A percentile compares a stretch with the other conserved stretches of the same genome.
These are phyloP conservation scores for Calonectria hongkongensis DNA, from an alignment of 2,329 filamentous ascomycete species.

Conservation along the genomic window DNA sequence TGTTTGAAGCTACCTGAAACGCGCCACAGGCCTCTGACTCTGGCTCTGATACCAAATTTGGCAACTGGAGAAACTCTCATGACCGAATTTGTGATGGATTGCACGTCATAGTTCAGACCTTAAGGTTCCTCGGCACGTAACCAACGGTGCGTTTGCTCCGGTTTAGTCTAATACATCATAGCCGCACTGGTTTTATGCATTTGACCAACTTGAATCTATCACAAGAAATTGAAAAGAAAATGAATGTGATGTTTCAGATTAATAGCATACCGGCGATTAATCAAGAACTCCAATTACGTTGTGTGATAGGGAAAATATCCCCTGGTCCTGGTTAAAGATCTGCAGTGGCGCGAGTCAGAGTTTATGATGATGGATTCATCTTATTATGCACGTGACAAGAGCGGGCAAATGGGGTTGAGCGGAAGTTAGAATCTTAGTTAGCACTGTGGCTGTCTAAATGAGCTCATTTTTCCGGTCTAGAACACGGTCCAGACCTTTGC, in stretches of 20 bases:
- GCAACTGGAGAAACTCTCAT: no score
- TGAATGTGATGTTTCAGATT: no score
- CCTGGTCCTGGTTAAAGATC: no score
- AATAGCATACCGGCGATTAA: no score
- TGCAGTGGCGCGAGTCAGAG: background rate
- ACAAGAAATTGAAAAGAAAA: background rate
- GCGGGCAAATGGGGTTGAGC: background rate
- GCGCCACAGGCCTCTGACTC: background rate
- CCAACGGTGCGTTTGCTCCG: constrained; percentile 15
- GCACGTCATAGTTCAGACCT: background rate
- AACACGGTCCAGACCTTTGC: constrained; percentile 9
- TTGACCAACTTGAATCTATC: background rate
- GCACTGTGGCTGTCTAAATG: background rate
- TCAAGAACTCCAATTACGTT: background rate
- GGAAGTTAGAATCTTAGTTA: background rate
- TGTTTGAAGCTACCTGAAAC: constrained; percentile 1
- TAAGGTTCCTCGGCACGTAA: background rate
- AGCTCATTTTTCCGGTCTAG: constrained; percentile 5
- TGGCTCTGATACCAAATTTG: background rate
- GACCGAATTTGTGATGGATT: background rate
- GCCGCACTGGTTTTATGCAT: background rate
- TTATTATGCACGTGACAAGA: background rate
- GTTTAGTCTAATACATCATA: background rate
- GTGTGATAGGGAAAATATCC: background rate
- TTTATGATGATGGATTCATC: background rate